A percentile compares a stretch with the other conserved stretches of the same genome.
Conservation (phyloP, 2,329 filamentous ascomycete genomes). For the Elsinoe ampelina region DNA sequence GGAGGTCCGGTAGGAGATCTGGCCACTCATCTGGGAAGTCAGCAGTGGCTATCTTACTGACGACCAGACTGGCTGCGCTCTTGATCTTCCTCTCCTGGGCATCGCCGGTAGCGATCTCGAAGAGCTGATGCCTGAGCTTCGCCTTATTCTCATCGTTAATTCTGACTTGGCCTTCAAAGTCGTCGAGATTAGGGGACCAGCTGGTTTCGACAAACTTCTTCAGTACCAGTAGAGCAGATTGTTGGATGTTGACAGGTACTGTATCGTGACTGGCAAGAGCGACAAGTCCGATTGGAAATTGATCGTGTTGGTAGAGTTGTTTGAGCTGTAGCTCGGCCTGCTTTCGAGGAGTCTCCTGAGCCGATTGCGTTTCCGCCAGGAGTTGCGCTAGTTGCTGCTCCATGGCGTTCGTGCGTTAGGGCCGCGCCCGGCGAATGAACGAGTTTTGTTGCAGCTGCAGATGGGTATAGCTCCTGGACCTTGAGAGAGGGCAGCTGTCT, state of each 20-base stretch:
- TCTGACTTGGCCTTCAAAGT: constrained; percentile 57
- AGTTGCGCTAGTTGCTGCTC: constrained; percentile 87
- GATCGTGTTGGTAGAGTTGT: constrained; percentile 56
- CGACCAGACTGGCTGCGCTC: constrained; percentile 74
- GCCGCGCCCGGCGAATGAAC: neutral
- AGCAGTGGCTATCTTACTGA: constrained; percentile 86
- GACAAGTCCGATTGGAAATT: constrained; percentile 70
- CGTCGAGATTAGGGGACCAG: constrained; percentile 70
- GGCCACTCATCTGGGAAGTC: constrained; percentile 97
- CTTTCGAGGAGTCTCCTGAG: constrained; percentile 67
- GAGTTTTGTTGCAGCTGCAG: too few species aligned
- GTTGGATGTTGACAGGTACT: constrained; percentile 65
- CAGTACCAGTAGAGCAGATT: constrained; percentile 70
- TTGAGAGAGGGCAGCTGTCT: too few species aligned
- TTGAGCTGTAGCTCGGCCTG: constrained; percentile 78
- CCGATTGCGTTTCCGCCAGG: constrained; percentile 74
- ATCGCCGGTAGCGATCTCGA: constrained; percentile 68
- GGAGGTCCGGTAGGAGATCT: constrained; percentile 69
- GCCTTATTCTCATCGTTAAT: constrained; percentile 64
- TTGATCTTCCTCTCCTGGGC: constrained; percentile 76
- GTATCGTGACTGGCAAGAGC: constrained; percentile 70
- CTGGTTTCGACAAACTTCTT: constrained; percentile 75
- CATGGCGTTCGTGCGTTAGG: constrained; percentile 44
- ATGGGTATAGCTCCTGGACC: too few species aligned
- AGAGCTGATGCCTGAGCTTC: constrained; percentile 61